Percentiles rank a stretch among this genome's conserved stretches.
Conservation (phyloP, 805 yeast genomes). For the Candida ascalaphidarum region DNA sequence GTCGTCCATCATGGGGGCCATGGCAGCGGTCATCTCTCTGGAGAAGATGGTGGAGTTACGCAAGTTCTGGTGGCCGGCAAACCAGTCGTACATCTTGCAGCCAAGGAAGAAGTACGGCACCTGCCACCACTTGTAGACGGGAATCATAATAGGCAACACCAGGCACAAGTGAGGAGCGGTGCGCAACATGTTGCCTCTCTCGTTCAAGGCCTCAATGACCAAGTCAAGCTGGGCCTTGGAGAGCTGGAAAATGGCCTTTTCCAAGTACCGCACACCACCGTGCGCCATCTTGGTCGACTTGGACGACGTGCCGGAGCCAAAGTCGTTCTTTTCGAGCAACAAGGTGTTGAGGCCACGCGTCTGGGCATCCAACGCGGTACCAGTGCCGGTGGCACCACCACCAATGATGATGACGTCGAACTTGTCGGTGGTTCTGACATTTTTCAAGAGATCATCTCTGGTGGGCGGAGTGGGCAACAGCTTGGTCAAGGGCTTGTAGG, state of each 20-base stretch:
- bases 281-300: constrained; percentile 95
- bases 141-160: constrained; percentile 87
- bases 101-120: constrained; percentile 90
- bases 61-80: constrained; percentile 85
- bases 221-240: constrained; percentile 84
- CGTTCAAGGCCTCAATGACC: constrained; percentile 83
- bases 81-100: constrained; percentile 82
- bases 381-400: constrained; percentile 96
- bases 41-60: constrained; percentile 69
- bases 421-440: constrained; percentile 29
- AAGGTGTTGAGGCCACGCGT: constrained; percentile 88
- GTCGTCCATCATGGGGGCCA: constrained; percentile 81
- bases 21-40: constrained; percentile 54
- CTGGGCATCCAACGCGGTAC: constrained; percentile 85
- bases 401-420: constrained; percentile 85
- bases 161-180: constrained; percentile 89
- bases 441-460: constrained; percentile 43
- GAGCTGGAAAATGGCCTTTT: constrained; percentile 87
- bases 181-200: constrained; percentile 75
- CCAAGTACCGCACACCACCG: constrained; percentile 94
- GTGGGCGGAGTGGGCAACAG: constrained; percentile 44
- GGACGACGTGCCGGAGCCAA: constrained; percentile 88
- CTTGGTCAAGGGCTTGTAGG: constrained; percentile 38
- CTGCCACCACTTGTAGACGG: constrained; percentile 96
- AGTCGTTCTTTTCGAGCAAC: constrained; percentile 78